Base-by-base conservation (phyloP, 106 monocot genomes). In the Agapanthus africanus region DNA sequence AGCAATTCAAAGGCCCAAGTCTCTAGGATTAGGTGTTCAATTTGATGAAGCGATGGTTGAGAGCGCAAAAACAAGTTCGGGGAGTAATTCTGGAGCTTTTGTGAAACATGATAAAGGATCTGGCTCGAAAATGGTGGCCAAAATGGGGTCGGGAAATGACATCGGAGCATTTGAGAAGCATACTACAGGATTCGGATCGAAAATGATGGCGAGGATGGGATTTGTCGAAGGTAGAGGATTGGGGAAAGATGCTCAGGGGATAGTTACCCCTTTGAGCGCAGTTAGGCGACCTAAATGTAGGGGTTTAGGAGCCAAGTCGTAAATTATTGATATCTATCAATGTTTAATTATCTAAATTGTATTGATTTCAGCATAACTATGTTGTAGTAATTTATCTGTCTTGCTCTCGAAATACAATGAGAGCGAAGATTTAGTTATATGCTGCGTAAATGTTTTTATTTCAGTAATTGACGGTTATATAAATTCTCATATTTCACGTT, bases 201-300 rank as follows among this genome's bases (percentile, higher is more conserved):
- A 80, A 73, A 87, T 99, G 87, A 93, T 99, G 99, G 73, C 64
- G 15, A 93, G 81, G 44, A 95, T 95, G 95, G 91, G 95, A 6
- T 95, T 91, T 59, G 40, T 79, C 41, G 80, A 82, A 6, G 90
- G 90, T 11, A 75, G 57, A 2, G 95, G 95, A 2, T 67, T 95
- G 54, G 91, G 95, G 18, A 91, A 63, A 67, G 91, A 95, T 54
- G 79, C 72, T 10, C 91, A 91, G 70, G 95, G 91, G 14, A 89
- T 87, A 7, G 60, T 79, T 47, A 69, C 39, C 33, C 91, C 95
- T 0, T 74, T 95, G 68, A 72, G 81, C 18, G 87, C 94, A 0
- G 76, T 81, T 13, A 83, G 66, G 63, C 66, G 71, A 56, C 94
- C 88, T 4, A 95, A 73, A 46, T 72, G 81, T 15, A 65, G 59